phyloP scores from a whole-genome alignment of 768 basidiomycete genomes.

The Amanita jacksonii region DNA sequence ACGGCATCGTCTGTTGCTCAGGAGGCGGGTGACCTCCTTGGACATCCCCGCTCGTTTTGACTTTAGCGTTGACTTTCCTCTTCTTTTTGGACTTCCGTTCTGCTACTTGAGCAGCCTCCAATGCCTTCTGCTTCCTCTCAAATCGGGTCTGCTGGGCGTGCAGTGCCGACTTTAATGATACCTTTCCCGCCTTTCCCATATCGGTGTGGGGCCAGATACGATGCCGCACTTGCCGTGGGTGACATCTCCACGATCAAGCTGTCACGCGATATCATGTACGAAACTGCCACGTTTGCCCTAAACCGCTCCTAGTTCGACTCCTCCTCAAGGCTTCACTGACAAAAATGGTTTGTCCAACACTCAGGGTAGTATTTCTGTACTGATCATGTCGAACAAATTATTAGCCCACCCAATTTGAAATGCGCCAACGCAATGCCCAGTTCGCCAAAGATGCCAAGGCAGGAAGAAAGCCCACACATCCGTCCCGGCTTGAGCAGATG shows the following conservation, averaged over 20 bases:
- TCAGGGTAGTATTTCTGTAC: too few relatives aligned
- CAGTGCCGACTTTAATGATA: slow-evolving; percentile 52
- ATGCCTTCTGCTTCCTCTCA: slow-evolving; percentile 48
- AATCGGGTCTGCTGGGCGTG: slow-evolving; percentile 62
- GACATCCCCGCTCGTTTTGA: slow-evolving; percentile 15
- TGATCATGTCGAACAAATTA: not conserved
- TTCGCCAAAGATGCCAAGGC: slow-evolving; percentile 65
- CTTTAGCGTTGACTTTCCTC: slow-evolving; percentile 30
- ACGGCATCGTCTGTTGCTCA: slow-evolving; percentile 50
- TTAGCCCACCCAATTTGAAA: slow-evolving; percentile 76
- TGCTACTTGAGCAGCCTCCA: slow-evolving; percentile 41
- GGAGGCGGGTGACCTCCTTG: slow-evolving; percentile 10
- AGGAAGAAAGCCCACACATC: slow-evolving; percentile 69
- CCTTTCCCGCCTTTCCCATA: slow-evolving; percentile 43
- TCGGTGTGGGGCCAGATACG: not conserved
- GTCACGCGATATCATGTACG: not conserved
- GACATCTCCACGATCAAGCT: slow-evolving; percentile 3
- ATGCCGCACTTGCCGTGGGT: not conserved
- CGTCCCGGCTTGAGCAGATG: slow-evolving; percentile 61
- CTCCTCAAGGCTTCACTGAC: slow-evolving; percentile 7
- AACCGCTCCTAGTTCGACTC: slow-evolving; percentile 10
- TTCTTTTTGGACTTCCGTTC: slow-evolving; percentile 29
- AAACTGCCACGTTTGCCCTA: slow-evolving; percentile 9
- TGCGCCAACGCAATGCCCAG: slow-evolving; percentile 71
- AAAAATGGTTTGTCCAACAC: too few relatives aligned